phyloP scores from a whole-genome alignment of 371 early-diverging fungal genomes.

The Syncephalastrum monosporum region DNA sequence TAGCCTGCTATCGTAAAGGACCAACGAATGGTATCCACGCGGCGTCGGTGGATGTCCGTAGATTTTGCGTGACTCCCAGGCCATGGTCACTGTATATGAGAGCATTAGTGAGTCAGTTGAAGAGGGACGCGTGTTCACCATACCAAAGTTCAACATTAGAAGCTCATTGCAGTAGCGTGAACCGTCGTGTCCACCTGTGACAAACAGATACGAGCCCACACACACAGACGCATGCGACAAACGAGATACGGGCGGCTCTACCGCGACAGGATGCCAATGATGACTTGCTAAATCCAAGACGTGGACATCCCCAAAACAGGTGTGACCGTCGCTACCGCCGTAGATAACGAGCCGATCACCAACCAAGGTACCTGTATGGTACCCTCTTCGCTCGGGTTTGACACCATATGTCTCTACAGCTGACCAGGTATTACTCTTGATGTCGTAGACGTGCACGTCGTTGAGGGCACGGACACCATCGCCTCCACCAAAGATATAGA shows the following conservation, averaged over 20 bases:
- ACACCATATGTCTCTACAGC: constrained; percentile 57
- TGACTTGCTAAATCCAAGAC: constrained; percentile 64
- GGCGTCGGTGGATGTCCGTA: constrained; percentile 70
- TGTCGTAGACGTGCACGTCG: constrained; percentile 61
- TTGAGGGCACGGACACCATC: constrained; percentile 75
- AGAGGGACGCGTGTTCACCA: constrained; percentile 3
- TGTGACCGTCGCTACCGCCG: constrained; percentile 89
- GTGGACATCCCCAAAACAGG: constrained; percentile 80
- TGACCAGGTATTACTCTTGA: constrained; percentile 48
- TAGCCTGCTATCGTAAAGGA: constrained; percentile 77
- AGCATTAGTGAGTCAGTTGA: neutral
- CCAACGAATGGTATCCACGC: constrained; percentile 86
- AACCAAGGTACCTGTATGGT: constrained; percentile 84
- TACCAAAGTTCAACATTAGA: constrained; percentile 76
- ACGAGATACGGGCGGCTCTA: constrained; percentile 64
- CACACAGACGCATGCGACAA: constrained; percentile 80
- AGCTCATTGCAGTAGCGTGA: constrained; percentile 74
- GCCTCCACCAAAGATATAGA: constrained; percentile 89
- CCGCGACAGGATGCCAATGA: constrained; percentile 55
- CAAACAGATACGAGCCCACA: constrained; percentile 85
- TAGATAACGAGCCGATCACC: constrained; percentile 77
- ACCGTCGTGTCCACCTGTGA: constrained; percentile 88
- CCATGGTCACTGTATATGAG: constrained; percentile 61
- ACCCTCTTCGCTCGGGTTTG: constrained; percentile 75
- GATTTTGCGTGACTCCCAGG: constrained; percentile 76